These are phyloP conservation scores for Artemisia argyi DNA, from an alignment of 129 eudicot species.

Conservation along the genomic window DNA sequence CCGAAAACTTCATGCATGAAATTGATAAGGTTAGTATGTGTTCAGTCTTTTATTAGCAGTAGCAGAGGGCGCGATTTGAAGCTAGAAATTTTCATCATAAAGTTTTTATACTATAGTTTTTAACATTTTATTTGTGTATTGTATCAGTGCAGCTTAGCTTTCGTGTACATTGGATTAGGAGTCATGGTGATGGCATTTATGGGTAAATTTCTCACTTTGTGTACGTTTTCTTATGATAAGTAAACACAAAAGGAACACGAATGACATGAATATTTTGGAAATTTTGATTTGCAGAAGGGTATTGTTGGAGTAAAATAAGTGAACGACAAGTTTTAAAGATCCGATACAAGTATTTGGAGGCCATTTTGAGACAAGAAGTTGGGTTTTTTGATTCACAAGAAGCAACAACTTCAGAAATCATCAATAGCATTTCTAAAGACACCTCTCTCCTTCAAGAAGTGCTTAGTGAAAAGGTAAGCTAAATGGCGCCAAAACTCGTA, in stretches of 20 bases:
- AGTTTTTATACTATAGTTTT: too few species aligned
- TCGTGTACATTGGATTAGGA: conserved; percentile 77
- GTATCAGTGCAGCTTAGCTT: conserved; percentile 87
- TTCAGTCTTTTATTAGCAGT: neutral
- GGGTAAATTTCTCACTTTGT: conserved; percentile 50
- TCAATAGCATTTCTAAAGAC: conserved; percentile 82
- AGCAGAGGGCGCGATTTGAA: too few species aligned
- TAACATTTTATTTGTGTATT: conserved; percentile 5
- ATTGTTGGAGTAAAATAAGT: conserved; percentile 94
- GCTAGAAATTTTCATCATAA: too few species aligned
- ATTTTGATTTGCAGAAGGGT: conserved; percentile 61
- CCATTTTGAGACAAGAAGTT: conserved; percentile 92
- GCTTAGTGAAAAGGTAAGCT: conserved; percentile 86
- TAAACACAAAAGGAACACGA: neutral
- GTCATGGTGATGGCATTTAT: conserved; percentile 85
- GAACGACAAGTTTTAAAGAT: conserved; percentile 83
- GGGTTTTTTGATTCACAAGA: conserved; percentile 97
- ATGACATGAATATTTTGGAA: neutral
- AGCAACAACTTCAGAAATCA: conserved; percentile 89
- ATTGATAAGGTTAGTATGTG: conserved; percentile 61
- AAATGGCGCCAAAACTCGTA: neutral
- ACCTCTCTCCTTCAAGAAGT: conserved; percentile 89
- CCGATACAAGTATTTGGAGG: conserved; percentile 85
- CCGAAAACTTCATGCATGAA: conserved; percentile 64
- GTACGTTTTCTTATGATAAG: neutral